A percentile compares a stretch with the other conserved stretches of the same genome.
These are phyloP conservation scores for Starmerella floris DNA, from an alignment of 805 yeast genomes.

Conservation along the genomic window DNA sequence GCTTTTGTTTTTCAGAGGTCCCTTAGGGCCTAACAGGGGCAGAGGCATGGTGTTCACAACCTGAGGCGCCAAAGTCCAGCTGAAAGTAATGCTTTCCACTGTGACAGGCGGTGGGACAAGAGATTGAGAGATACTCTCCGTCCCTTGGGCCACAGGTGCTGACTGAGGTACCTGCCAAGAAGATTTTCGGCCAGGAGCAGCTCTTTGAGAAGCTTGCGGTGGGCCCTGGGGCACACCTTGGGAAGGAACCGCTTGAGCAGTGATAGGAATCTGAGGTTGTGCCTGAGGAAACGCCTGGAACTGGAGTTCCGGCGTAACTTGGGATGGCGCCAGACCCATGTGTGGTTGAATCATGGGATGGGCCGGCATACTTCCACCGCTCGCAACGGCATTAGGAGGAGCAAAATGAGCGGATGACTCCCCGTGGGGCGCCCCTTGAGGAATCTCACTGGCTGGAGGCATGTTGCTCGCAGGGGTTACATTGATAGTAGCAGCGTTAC, in stretches of 20 bases:
- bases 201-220: too few relatives aligned
- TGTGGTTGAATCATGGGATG: too few relatives aligned
- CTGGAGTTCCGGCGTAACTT: too few relatives aligned
- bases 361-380: too few relatives aligned
- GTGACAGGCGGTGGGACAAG: not conserved
- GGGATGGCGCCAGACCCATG: too few relatives aligned
- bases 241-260: not conserved
- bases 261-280: not conserved
- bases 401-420: not conserved
- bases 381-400: too few relatives aligned
- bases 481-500: not conserved
- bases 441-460: not conserved
- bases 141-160: too few relatives aligned
- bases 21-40: slow-evolving; percentile 41
- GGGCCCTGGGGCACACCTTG: not conserved
- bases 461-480: not conserved
- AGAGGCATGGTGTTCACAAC: slow-evolving; percentile 40
- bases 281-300: too few relatives aligned
- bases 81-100: not conserved
- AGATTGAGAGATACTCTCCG: too few relatives aligned
- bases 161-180: too few relatives aligned
- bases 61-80: not conserved
- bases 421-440: not conserved
- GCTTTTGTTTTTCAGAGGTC: slow-evolving; percentile 38
- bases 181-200: too few relatives aligned